Percentiles rank a stretch among this genome's conserved stretches.
Evolutionary conservation across 495 filamentous ascomycete genomes (phyloP).

Genomic region (Penicillium cosmopolitanum): DNA sequence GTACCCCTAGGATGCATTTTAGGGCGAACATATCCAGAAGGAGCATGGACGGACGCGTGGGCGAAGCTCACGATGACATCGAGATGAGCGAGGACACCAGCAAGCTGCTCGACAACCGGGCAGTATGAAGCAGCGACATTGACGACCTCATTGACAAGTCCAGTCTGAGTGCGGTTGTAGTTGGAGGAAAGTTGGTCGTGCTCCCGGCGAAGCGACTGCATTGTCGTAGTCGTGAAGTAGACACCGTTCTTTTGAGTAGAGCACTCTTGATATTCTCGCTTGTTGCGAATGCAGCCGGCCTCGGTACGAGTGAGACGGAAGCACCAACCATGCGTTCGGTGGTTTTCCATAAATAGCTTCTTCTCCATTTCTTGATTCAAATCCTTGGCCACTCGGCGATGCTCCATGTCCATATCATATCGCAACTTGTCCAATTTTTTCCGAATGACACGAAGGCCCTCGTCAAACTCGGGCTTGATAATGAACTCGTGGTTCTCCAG

Average conservation of each 20-base stretch:
- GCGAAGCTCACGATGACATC: conserved; percentile 97
- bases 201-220: conserved; percentile 83
- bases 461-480: conserved; percentile 98
- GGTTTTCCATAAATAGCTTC: conserved; percentile 97
- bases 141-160: conserved; percentile 91
- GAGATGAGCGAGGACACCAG: conserved; percentile 86
- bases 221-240: conserved; percentile 89
- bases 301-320: conserved; percentile 92
- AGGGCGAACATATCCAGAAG: conserved; percentile 86
- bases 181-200: conserved; percentile 93
- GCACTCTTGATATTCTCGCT: conserved; percentile 87
- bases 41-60: conserved; percentile 91
- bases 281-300: conserved; percentile 90
- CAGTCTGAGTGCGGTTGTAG: conserved; percentile 93
- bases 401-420: conserved; percentile 83
- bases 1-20: conserved; percentile 89
- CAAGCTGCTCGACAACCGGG: conserved; percentile 88
- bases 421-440: conserved; percentile 87
- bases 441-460: conserved; percentile 81
- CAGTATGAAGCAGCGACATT: conserved; percentile 92
- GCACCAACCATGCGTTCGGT: conserved; percentile 94
- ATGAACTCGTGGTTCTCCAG: conserved; percentile 97
- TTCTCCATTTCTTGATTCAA: conserved; percentile 94
- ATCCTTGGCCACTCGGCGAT: conserved; percentile 73
- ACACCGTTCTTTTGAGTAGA: conserved; percentile 99